Percentiles rank a stretch among this genome's conserved stretches.
phyloP scores from a whole-genome alignment of 2,329 filamentous ascomycete genomes.

The Ophiostoma ulmi region DNA sequence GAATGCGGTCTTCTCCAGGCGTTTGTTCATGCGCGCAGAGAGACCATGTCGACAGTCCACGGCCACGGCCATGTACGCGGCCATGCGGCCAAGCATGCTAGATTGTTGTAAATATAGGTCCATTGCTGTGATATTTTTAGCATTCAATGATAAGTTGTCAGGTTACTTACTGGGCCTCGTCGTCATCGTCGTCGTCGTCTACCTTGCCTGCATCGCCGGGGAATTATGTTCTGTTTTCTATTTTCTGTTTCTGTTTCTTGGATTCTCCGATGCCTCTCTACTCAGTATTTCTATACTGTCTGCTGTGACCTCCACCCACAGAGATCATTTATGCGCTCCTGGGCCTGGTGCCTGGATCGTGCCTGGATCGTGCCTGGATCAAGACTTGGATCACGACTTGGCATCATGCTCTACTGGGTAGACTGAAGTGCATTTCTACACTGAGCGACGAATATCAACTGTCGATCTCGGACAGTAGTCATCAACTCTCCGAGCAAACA shows the following conservation, averaged over 20 bases:
- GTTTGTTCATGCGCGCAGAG: background rate
- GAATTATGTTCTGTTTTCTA: too few species aligned
- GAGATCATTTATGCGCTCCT: background rate
- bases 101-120: background rate
- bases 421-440: background rate
- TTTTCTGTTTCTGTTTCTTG: background rate
- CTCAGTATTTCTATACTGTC: background rate
- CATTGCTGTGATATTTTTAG: background rate
- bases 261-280: background rate
- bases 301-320: background rate
- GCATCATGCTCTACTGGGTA: background rate
- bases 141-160: background rate
- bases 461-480: constrained; percentile 3
- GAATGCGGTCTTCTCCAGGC: background rate
- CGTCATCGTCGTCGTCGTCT: background rate
- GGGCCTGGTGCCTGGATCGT: too few species aligned
- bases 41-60: background rate
- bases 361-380: background rate
- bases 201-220: too few species aligned
- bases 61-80: background rate
- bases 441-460: too few species aligned
- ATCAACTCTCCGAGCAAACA: background rate
- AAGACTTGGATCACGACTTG: background rate
- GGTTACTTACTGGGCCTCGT: too few species aligned
- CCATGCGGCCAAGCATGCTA: background rate